A percentile compares a stretch with the other conserved stretches of the same genome.
Conservation (phyloP, 2,329 filamentous ascomycete genomes). For the Aspergillus udagawae region DNA sequence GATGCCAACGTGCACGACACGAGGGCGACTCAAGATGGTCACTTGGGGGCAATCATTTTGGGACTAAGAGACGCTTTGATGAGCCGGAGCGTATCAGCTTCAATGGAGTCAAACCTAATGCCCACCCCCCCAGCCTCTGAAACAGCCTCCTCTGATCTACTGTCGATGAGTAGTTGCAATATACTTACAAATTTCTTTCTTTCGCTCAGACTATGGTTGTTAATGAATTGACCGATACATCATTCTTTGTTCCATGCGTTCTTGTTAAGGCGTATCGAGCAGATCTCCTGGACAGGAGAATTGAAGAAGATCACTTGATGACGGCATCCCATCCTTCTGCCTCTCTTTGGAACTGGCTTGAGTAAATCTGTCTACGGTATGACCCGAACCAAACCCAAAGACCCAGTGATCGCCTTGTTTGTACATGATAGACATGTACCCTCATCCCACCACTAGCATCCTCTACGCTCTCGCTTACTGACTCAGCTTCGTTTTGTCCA, state of each 20-base stretch:
- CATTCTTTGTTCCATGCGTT: no score
- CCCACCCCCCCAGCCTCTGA: not conserved
- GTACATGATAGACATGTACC: not conserved
- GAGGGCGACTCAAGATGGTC: not conserved
- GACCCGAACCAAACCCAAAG: not conserved
- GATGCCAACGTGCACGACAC: not conserved
- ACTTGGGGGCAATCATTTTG: conserved; percentile 1
- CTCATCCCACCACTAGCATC: not conserved
- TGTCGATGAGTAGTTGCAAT: not conserved
- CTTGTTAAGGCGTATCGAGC: not conserved
- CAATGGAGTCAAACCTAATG: not conserved
- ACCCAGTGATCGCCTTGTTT: not conserved
- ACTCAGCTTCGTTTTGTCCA: not conserved
- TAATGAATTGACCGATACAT: not conserved
- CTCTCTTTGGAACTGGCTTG: not conserved
- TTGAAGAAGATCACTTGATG: not conserved
- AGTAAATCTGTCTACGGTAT: not conserved
- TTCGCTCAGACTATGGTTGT: not conserved
- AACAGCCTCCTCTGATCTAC: not conserved
- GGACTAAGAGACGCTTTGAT: conserved; percentile 12
- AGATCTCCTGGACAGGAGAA: not conserved
- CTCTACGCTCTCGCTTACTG: not conserved
- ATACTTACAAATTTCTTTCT: not conserved
- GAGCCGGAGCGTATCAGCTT: conserved; percentile 9
- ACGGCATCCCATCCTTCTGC: not conserved